Base-by-base conservation (phyloP, 768 basidiomycete genomes). In the Auriscalpium orientale region DNA sequence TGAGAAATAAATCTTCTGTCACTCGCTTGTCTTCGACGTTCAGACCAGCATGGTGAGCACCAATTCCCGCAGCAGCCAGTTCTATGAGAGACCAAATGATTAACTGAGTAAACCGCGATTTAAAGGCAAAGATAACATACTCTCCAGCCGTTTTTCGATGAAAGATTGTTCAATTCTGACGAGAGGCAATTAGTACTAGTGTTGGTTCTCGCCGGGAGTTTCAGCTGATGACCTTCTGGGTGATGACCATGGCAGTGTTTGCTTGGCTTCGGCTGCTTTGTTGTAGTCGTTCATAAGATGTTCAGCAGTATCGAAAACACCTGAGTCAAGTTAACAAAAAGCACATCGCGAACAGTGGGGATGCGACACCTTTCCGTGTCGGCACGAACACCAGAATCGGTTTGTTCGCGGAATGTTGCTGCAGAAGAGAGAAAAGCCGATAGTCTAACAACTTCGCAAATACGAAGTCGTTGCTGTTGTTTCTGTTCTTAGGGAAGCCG, bases 11-110 rank as follows among this genome's bases (percentile, higher is more conserved):
- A 12, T 82, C 77, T 68, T 99, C 95, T 16, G 84, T 84, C 0
- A 76, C 65, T 50, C 78, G 78, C 40, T 94, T 80, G 64, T 98
- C 95, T 22, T 85, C 79, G 45, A 81, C 66, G 12, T 74, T 79
- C 51, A 98, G 70, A 2, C 95, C 95, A 5, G 94, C 95, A 66
- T 98, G 95, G 66, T 99, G 95, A 8, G 92, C 80, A 11, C 91
- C 93, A 49, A 98, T 83, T 1, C 95, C 97, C 53, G 68, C 70
- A 1, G 73, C 67, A n/a, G 83, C 84, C 35, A 95, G 74, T 34
- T 77, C 89, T 85, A 61, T 51, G 55, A 47, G 51, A 8, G 20
- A 28, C 28, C 48, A 49, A 46, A 21, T 15, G 18, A 9, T 8
- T 15, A 18, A 36, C n/a, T 10, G 10, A 5, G 11, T 22, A 5